phyloP scores from a whole-genome alignment of 768 basidiomycete species.

The Rhodotorula graminis region DNA sequence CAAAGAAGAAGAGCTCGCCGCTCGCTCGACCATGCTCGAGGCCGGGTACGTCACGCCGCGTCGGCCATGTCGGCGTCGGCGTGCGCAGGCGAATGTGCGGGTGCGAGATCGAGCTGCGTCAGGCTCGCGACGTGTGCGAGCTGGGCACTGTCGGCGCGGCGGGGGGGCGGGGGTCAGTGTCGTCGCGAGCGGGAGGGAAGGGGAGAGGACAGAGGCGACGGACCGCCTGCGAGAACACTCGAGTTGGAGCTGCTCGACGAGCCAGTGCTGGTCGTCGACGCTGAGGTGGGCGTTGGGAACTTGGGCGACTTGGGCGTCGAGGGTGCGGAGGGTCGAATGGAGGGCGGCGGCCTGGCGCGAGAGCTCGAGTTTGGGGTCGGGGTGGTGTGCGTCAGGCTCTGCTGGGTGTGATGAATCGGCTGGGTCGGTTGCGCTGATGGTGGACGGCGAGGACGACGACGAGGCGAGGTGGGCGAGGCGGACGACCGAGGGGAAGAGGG shows the following conservation, averaged over 20 bases:
- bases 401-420: no score
- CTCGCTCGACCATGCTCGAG: no score
- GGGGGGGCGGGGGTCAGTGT: no score
- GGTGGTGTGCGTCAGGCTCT: no score
- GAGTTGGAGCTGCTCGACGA: conserved; percentile 13
- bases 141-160: no score
- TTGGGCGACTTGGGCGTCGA: neutral
- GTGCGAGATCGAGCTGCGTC: no score
- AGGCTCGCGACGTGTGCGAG: no score
- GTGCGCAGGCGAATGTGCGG: no score
- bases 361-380: conserved; percentile 13
- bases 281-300: conserved; percentile 15
- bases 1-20: no score
- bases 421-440: neutral
- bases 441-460: neutral
- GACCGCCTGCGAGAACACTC: conserved; percentile 1
- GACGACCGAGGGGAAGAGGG: conserved; percentile 10
- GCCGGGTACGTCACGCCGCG: no score
- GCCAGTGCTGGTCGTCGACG: conserved; percentile 32
- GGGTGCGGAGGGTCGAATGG: neutral
- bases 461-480: conserved; percentile 4
- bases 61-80: no score
- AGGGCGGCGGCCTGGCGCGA: conserved; percentile 17
- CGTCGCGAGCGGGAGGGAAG: no score
- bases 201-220: neutral